Conservation (phyloP, 2,329 filamentous ascomycete genomes). For the Sporothrix pallida region DNA sequence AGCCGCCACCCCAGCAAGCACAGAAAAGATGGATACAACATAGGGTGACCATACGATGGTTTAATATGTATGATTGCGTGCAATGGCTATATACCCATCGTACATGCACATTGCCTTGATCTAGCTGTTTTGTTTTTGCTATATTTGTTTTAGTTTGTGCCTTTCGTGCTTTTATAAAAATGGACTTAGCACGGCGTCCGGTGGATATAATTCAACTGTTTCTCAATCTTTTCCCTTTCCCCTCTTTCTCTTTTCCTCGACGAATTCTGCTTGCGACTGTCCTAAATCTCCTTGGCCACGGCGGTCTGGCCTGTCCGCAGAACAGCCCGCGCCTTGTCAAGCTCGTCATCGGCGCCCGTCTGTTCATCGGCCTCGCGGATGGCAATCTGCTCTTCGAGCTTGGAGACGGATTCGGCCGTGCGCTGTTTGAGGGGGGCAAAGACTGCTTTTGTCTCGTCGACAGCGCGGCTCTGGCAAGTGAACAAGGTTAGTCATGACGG, state of each 20-base stretch:
- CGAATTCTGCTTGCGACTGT: neutral
- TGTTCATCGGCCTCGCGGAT: slow-evolving; percentile 53
- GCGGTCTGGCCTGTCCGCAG: slow-evolving; percentile 57
- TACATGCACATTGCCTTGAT: neutral
- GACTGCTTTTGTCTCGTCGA: slow-evolving; percentile 87
- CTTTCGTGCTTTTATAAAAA: neutral
- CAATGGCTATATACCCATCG: neutral
- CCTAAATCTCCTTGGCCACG: slow-evolving; percentile 40
- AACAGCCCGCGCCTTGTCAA: slow-evolving; percentile 61
- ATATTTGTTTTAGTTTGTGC: neutral
- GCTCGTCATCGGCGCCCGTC: slow-evolving; percentile 49
- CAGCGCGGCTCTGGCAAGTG: slow-evolving; percentile 68
- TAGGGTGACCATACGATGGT: slow-evolving; percentile 35
- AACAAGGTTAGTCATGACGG: slow-evolving; percentile 1
- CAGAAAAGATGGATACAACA: slow-evolving; percentile 70
- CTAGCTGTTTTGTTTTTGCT: neutral
- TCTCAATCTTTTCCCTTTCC: neutral
- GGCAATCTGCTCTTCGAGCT: slow-evolving; percentile 78
- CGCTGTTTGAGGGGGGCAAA: slow-evolving; percentile 74
- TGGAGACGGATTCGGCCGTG: slow-evolving; percentile 72
- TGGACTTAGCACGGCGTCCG: slow-evolving; percentile 16
- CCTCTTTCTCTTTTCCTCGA: neutral
- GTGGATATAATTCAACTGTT: slow-evolving; percentile 19
- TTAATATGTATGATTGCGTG: slow-evolving; percentile 9
- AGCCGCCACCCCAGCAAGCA: neutral